phyloP scores from a whole-genome alignment of 2,329 filamentous ascomycete genomes.

The Calycina herbarum region DNA sequence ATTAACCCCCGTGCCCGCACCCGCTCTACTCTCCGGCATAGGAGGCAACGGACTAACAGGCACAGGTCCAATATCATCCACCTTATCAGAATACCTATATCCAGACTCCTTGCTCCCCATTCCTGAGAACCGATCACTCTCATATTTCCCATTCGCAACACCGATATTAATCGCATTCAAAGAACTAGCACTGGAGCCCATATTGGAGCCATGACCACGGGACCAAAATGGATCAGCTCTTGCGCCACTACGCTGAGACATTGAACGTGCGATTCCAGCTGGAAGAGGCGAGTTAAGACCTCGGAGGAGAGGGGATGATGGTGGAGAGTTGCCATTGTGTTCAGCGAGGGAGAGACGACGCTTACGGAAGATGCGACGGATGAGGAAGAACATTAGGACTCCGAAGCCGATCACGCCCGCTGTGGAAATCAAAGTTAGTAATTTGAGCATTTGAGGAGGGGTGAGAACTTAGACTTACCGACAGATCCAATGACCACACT shows the following conservation, averaged over 20 bases:
- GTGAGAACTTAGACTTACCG: constrained; percentile 9
- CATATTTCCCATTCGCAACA: background rate
- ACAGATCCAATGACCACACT: constrained; percentile 17
- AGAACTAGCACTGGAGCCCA: background rate
- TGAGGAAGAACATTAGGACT: constrained; percentile 22
- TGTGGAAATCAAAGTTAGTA: constrained; percentile 1
- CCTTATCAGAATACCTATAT: background rate
- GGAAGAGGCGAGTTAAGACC: constrained; percentile 17
- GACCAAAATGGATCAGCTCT: constrained; percentile 10
- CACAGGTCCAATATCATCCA: background rate
- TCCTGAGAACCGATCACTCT: background rate
- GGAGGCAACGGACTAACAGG: constrained; percentile 17
- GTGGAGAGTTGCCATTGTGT: constrained; percentile 20
- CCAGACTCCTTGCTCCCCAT: background rate
- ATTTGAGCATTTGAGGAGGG: background rate
- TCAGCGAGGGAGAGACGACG: constrained; percentile 16
- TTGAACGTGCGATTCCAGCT: constrained; percentile 20
- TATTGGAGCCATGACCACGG: constrained; percentile 3
- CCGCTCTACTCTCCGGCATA: background rate
- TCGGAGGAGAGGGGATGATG: constrained; percentile 20
- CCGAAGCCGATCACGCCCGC: constrained; percentile 19
- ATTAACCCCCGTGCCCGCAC: background rate
- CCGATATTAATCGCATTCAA: constrained; percentile 5
- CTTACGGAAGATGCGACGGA: constrained; percentile 21
- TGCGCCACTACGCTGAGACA: constrained; percentile 19